phyloP scores from a whole-genome alignment of 352 stramenopile genomes.

The Pythium phragmiticola region DNA sequence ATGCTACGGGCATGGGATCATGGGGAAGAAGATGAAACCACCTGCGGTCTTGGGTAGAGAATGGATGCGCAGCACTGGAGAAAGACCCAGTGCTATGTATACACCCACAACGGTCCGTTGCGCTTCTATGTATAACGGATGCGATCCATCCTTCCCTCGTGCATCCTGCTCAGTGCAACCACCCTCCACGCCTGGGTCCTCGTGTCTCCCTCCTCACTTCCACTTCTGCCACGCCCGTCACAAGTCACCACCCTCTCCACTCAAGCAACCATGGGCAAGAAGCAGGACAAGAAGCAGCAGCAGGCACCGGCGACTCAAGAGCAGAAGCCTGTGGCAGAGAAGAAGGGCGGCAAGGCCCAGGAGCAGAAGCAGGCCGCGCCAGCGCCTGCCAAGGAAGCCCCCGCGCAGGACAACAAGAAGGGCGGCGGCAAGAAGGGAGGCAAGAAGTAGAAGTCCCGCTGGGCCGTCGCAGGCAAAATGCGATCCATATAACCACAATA shows the following conservation, averaged over 20 bases:
- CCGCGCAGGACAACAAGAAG: conserved; percentile 28
- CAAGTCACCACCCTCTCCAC: conserved; percentile 12
- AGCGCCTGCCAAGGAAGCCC: conserved; percentile 6
- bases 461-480: no score
- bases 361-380: conserved; percentile 8
- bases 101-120: no score
- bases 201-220: conserved; percentile 4
- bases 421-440: conserved; percentile 36
- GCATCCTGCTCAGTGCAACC: not conserved
- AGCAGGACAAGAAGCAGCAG: conserved; percentile 21
- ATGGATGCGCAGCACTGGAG: no score
- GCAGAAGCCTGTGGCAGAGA: conserved; percentile 12
- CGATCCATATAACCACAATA: not conserved
- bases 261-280: conserved; percentile 15
- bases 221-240: conserved; percentile 9
- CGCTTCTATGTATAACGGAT: not conserved
- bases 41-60: no score
- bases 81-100: no score
- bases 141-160: not conserved
- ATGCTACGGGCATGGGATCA: no score
- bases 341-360: conserved; percentile 17
- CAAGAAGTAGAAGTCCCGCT: conserved; percentile 30
- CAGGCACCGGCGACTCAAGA: conserved; percentile 6
- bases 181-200: not conserved
- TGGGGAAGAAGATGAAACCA: no score